Evolutionary conservation across 1,284 basidiomycete genomes (phyloP), one percentile per base, ranked within the genome.

Genomic region (Chiua sp.): DNA sequence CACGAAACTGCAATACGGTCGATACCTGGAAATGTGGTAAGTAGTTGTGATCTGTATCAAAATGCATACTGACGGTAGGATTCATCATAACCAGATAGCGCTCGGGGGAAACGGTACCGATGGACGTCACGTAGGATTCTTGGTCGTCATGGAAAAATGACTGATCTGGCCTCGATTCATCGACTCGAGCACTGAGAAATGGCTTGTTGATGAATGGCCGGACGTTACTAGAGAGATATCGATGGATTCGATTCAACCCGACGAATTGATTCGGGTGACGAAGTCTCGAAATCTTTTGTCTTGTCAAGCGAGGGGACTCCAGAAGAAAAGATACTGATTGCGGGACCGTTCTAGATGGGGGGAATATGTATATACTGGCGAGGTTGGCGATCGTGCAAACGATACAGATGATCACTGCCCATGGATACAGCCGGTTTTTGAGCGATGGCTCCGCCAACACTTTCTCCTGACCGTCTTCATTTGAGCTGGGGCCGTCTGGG

Each of bases 221-320:
- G 26, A 54, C 52, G 30, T 54, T 48, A 11, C 26, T 47, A n/a
- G 56, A 54, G 22, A 60, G 49, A 47, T 60, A 37, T 28, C 8
- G 13, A 20, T 54, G 59, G 35, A 60, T 60, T 28, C 59, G 48
- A 28, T 59, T 44, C 28, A 60, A 42, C 46, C 59, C 56, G 30
- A 60, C 49, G 22, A 60, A 60, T 23, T 60, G 56, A 28, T 51
- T 59, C 6, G 59, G 56, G 26, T 49, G 56, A 23, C 56, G 59
- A 30, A 59, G 56, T 18, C 30, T 50, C 18, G 52, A 59, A 35
- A 60, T 51, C 26, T 53, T 33, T 26, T 54, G 56, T 47, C 59
- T 60, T 5, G 56, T 49, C 42, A 60, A 30, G 33, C 28, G 56
- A 10, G 59, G 56, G 13, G 52, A 47, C 18, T 59, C 44, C 16